These are phyloP conservation scores for Penicillium arizonense DNA, from an alignment of 495 filamentous ascomycete species.

Conservation along the genomic window DNA sequence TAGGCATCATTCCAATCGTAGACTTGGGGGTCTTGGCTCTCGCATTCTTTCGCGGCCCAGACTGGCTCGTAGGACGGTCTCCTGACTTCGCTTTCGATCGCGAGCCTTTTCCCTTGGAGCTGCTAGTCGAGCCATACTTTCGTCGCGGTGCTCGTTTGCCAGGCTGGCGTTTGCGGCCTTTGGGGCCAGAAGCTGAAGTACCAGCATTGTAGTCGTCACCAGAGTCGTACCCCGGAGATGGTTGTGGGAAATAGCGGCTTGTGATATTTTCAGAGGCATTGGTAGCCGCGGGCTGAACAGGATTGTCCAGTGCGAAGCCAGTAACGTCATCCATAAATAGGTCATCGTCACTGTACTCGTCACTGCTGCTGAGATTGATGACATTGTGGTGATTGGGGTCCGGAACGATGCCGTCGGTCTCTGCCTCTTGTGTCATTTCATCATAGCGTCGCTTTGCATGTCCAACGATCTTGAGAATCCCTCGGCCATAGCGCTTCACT, in stretches of 20 bases:
- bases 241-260: constrained; percentile 48
- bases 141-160: constrained; percentile 30
- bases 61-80: constrained; percentile 24
- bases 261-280: constrained; percentile 19
- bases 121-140: constrained; percentile 23
- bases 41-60: constrained; percentile 26
- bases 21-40: constrained; percentile 33
- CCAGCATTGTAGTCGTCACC: constrained; percentile 22
- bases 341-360: constrained; percentile 56
- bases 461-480: constrained; percentile 64
- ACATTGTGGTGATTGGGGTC: constrained; percentile 62
- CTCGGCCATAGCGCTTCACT: constrained; percentile 64
- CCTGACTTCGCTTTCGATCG: constrained; percentile 25
- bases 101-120: constrained; percentile 24
- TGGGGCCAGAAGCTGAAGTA: constrained; percentile 19
- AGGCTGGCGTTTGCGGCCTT: constrained; percentile 27
- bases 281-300: constrained; percentile 5
- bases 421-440: constrained; percentile 52
- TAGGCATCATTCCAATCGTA: constrained; percentile 48
- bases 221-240: constrained; percentile 24
- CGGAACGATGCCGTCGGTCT: constrained; percentile 46
- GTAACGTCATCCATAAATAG: constrained; percentile 38
- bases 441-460: constrained; percentile 55
- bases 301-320: constrained; percentile 34
- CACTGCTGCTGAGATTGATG: constrained; percentile 64